These are phyloP conservation scores for Penicillium canariense DNA, from an alignment of 495 filamentous ascomycete genomes.

Conservation along the genomic window DNA sequence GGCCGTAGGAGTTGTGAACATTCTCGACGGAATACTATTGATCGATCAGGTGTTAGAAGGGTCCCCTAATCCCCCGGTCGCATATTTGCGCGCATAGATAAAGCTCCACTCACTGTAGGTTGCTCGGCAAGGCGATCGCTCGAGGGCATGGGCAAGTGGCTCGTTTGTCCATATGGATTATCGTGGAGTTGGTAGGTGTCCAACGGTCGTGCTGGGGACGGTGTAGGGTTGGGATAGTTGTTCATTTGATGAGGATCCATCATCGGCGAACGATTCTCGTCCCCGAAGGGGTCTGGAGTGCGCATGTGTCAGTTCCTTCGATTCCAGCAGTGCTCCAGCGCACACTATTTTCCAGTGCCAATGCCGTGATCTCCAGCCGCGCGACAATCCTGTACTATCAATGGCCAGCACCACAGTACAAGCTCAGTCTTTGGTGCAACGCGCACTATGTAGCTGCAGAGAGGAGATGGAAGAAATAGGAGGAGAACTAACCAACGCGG, in stretches of 20 bases:
- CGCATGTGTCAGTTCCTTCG: conserved; percentile 18
- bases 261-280: conserved; percentile 56
- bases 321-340: conserved; percentile 2
- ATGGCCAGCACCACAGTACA: conserved; percentile 20
- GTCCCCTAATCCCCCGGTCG: background rate
- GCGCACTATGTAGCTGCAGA: conserved; percentile 11
- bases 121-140: conserved; percentile 68
- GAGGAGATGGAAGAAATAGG: conserved; percentile 8
- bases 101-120: conserved; percentile 58
- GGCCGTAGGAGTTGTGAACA: conserved; percentile 66
- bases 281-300: conserved; percentile 45
- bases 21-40: conserved; percentile 77
- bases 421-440: conserved; percentile 9
- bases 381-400: conserved; percentile 16
- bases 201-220: conserved; percentile 56
- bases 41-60: conserved; percentile 13
- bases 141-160: conserved; percentile 68
- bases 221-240: conserved; percentile 40
- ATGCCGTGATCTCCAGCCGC: background rate
- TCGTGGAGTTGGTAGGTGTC: conserved; percentile 73
- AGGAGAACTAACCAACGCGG: conserved; percentile 60
- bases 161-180: conserved; percentile 51
- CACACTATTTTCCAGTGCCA: conserved; percentile 4
- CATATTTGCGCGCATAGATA: conserved; percentile 1
- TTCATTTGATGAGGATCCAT: conserved; percentile 56